phyloP scores from a whole-genome alignment of 257 asterid species.

The Leonotis leonurus region DNA sequence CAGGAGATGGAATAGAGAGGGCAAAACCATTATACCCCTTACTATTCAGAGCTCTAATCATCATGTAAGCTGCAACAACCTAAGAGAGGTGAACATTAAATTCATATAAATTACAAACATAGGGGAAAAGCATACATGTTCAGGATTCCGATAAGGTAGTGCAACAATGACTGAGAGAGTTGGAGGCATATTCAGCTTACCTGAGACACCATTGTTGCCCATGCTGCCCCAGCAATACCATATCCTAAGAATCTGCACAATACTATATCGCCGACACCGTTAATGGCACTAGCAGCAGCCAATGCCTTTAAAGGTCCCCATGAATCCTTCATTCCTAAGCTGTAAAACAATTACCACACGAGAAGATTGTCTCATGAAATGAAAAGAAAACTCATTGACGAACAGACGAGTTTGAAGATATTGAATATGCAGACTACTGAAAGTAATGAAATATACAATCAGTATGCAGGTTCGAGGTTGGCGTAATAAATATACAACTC shows the following conservation, averaged over 20 bases:
- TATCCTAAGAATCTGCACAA: conserved; percentile 70
- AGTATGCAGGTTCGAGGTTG: conserved; percentile 10
- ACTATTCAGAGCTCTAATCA: conserved; percentile 61
- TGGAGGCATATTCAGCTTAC: conserved; percentile 31
- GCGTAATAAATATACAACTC: background rate
- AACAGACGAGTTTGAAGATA: conserved; percentile 1
- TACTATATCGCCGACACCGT: conserved; percentile 81
- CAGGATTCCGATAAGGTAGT: background rate
- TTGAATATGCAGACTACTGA: conserved; percentile 3
- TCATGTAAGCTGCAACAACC: conserved; percentile 95
- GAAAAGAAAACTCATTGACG: background rate
- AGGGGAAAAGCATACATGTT: background rate
- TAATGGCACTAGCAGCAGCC: conserved; percentile 73
- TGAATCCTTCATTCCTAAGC: conserved; percentile 96
- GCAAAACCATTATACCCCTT: conserved; percentile 88
- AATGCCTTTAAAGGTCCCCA: conserved; percentile 98
- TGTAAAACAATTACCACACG: conserved; percentile 15
- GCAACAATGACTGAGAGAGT: conserved; percentile 1
- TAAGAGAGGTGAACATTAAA: conserved; percentile 25
- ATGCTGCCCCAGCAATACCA: conserved; percentile 99
- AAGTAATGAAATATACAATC: background rate
- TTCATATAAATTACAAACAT: background rate
- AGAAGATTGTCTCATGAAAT: background rate
- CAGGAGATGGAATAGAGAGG: conserved; percentile 64
- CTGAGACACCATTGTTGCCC: conserved; percentile 99